A percentile compares a stretch with the other conserved stretches of the same genome.
phyloP scores from a whole-genome alignment of 345 rosid genomes.

The Ceriops tagal region DNA sequence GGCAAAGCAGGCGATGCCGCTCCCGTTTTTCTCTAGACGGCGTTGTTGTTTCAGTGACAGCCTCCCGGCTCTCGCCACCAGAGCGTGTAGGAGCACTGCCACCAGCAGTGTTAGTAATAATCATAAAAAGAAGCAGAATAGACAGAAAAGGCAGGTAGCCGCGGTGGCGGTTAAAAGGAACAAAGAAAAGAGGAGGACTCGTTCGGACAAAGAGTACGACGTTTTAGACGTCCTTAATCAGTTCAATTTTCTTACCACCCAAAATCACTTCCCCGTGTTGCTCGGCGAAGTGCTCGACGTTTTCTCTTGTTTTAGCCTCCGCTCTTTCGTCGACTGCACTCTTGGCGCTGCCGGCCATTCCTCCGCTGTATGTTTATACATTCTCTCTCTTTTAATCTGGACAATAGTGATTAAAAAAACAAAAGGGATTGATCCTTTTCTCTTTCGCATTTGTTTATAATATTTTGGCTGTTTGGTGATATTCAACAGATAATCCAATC shows the following conservation, averaged over 20 bases:
- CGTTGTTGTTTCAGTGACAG: neutral
- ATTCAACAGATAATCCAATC: slow-evolving; percentile 55
- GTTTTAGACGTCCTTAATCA: neutral
- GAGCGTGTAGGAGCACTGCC: neutral
- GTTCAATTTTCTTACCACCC: neutral
- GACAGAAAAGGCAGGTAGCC: slow-evolving; percentile 16
- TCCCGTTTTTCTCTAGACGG: neutral
- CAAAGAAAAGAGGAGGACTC: slow-evolving; percentile 72
- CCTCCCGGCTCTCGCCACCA: neutral
- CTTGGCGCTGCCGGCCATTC: slow-evolving; percentile 94
- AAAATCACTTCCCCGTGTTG: slow-evolving; percentile 71
- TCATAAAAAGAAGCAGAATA: neutral
- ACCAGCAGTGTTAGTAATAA: neutral
- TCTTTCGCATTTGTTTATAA: neutral
- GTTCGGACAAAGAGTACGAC: slow-evolving; percentile 57
- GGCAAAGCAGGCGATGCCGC: slow-evolving; percentile 5
- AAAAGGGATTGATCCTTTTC: neutral
- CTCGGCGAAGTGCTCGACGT: slow-evolving; percentile 78
- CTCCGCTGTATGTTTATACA: slow-evolving; percentile 53
- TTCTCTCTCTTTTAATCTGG: neutral
- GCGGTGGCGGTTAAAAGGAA: slow-evolving; percentile 22
- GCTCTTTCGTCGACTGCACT: slow-evolving; percentile 81
- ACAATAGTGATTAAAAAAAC: neutral
- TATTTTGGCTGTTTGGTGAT: neutral
- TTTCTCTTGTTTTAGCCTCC: slow-evolving; percentile 48